These are phyloP conservation scores for Aureobasidium melanogenum DNA, from an alignment of 2,329 filamentous ascomycete genomes.

Conservation along the genomic window DNA sequence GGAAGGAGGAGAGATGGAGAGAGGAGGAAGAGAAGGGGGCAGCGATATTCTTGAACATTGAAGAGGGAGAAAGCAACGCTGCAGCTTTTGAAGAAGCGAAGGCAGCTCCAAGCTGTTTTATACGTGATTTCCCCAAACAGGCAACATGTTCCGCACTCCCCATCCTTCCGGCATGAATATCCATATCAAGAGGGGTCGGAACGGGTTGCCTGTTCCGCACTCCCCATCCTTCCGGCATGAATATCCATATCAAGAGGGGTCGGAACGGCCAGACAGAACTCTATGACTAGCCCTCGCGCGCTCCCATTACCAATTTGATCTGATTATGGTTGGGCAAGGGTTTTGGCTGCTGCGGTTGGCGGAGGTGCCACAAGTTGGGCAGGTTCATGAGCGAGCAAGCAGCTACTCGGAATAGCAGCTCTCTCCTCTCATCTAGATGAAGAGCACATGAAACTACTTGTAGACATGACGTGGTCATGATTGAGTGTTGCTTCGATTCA, in stretches of 20 bases:
- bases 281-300: not conserved
- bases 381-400: not conserved
- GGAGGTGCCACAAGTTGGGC: not conserved
- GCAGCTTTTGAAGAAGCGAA: not conserved
- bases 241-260: constrained; percentile 8
- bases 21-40: not conserved
- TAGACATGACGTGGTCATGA: not conserved
- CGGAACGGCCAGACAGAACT: not conserved
- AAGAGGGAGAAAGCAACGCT: constrained; percentile 1
- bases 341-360: not conserved
- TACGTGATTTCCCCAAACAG: constrained; percentile 6
- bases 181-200: too few species aligned
- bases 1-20: not conserved
- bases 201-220: too few species aligned
- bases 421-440: not conserved
- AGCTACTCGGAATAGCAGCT: not conserved
- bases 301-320: not conserved
- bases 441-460: not conserved
- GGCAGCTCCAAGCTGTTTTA: constrained; percentile 1
- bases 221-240: not conserved
- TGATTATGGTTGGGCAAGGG: not conserved
- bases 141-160: not conserved
- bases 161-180: constrained; percentile 5
- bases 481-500: not conserved
- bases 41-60: not conserved